Evolutionary conservation across 805 yeast species (phyloP), one percentile per base, ranked within the genome.

Genomic region (Kodamaea restingae): DNA sequence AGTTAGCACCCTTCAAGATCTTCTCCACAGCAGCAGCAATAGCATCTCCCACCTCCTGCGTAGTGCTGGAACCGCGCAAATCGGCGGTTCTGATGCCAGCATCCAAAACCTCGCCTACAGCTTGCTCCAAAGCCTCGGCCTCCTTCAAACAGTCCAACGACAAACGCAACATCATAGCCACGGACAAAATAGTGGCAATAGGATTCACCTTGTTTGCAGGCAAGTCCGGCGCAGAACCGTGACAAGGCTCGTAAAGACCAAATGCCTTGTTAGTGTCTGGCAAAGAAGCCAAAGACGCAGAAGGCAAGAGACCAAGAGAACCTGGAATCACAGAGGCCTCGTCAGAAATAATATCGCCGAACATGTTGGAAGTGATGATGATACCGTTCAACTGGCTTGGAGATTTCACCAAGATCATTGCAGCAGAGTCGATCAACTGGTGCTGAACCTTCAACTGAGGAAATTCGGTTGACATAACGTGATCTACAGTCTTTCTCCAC

Each of bases 291-390:
- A 93, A 77, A 15, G 98, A 91, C 3, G 98, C 95, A 41, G 96
- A 87, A 36, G 98, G 98, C 49, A 93, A 76, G 50, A 93, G 76
- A 45, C 98, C 98, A 47, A 93, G 73, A 18, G 98, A 91, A 33
- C 98, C 98, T 32, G 98, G 98, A 54, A 93, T 93, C 36, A 90
- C 97, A 14, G 95, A 84, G 21, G 98, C 97, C 71, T 93, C 98
- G 63, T 93, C 98, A 41, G 95, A 85, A 55, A 93, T 87, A 63
- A 93, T 93, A 63, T 93, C 98, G 58, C 98, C 98, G 63, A 93
- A 93, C 95, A 93, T 91, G 71, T 93, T 93, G 54, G 84, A 81
- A 32, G 98, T 91, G 59, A 93, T 79, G 36, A 93, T 80, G 37
- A 93, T 76, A 66, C 98, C 98, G 61, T 93, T 93, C 59, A 93